Conservation (phyloP, 1,139 yeast genomes). For the Sugiyamaella paludigena region DNA sequence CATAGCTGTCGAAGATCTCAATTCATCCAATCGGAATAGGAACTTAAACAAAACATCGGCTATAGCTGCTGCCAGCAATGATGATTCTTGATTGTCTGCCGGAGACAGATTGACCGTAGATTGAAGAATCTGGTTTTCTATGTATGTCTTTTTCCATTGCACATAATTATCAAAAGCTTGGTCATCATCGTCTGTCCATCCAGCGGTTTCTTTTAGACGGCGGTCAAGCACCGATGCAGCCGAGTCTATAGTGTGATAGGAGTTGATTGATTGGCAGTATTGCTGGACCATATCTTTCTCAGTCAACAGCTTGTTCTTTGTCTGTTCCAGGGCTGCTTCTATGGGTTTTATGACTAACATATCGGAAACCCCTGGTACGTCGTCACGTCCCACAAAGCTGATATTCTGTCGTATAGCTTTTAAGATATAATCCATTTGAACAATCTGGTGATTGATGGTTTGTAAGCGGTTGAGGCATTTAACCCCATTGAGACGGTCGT, state of each 20-base stretch:
- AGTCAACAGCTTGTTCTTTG: constrained; percentile 12
- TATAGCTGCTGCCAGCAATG: constrained; percentile 16
- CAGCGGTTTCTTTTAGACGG: constrained; percentile 27
- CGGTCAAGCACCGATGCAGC: constrained; percentile 21
- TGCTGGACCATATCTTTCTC: constrained; percentile 22
- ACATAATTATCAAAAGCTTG: constrained; percentile 23
- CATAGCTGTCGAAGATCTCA: neutral
- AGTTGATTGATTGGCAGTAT: constrained; percentile 4
- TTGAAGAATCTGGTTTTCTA: constrained; percentile 19
- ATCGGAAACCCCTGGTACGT: neutral
- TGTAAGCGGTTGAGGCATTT: constrained; percentile 22
- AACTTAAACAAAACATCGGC: constrained; percentile 12
- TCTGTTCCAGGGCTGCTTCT: constrained; percentile 10
- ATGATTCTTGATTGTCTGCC: constrained; percentile 13
- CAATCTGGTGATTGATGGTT: constrained; percentile 21
- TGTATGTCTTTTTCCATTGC: constrained; percentile 18
- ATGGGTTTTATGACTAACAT: neutral
- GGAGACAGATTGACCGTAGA: constrained; percentile 1
- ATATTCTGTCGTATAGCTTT: neutral
- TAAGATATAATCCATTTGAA: constrained; percentile 20
- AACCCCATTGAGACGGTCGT: constrained; percentile 22
- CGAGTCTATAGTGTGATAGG: constrained; percentile 16
- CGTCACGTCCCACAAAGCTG: neutral
- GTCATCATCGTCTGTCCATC: constrained; percentile 27
- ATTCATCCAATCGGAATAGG: neutral